phyloP scores from a whole-genome alignment of 2,329 filamentous ascomycete species.

The Cercospora janseana region DNA sequence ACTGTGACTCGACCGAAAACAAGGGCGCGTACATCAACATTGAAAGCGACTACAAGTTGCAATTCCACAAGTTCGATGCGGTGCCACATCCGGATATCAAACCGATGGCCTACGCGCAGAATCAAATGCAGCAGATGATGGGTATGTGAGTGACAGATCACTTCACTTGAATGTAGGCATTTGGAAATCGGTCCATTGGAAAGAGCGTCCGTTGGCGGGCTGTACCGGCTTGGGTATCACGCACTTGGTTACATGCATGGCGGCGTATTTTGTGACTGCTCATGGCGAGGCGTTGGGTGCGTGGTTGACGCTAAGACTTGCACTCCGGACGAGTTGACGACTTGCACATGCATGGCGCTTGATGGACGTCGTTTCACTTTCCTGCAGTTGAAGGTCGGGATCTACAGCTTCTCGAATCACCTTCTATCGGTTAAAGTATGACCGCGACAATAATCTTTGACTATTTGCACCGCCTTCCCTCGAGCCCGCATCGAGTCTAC shows the following conservation, averaged over 20 bases:
- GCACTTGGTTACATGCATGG: conserved; percentile 5
- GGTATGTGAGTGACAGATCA: conserved; percentile 27
- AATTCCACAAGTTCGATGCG: conserved; percentile 91
- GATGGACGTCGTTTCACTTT: not conserved
- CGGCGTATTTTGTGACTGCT: not conserved
- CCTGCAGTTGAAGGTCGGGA: not conserved
- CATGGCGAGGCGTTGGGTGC: conserved; percentile 6
- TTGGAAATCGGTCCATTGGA: not conserved
- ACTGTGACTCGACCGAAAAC: conserved; percentile 97
- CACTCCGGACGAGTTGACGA: not conserved
- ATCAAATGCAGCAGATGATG: conserved; percentile 74
- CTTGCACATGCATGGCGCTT: not conserved
- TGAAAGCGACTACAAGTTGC: conserved; percentile 82
- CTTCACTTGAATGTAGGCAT: not conserved
- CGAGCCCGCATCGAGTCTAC: too few species aligned
- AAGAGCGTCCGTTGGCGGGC: not conserved
- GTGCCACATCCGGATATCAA: conserved; percentile 94
- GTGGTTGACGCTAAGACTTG: not conserved
- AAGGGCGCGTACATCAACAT: conserved; percentile 99
- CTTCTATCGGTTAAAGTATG: too few species aligned
- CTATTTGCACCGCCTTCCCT: too few species aligned
- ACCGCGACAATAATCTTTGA: too few species aligned
- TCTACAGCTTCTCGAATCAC: too few species aligned
- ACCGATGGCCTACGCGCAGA: conserved; percentile 89
- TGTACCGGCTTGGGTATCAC: not conserved